Base-by-base conservation (phyloP, 2,329 filamentous ascomycete species). In the Ambrosiella beaveri region DNA sequence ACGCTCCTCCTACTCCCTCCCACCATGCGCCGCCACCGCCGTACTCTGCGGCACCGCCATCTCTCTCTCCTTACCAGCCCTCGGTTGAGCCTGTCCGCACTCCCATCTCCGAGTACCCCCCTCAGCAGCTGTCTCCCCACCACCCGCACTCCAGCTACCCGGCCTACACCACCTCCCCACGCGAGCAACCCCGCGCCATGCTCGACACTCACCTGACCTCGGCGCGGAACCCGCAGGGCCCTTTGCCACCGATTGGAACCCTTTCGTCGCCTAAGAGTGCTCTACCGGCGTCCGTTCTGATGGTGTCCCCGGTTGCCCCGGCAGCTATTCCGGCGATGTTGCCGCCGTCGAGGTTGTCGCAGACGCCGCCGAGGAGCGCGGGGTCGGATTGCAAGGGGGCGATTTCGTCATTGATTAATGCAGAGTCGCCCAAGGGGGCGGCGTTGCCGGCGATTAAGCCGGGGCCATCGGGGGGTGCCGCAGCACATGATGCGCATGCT, bases 401-500 rank as follows among this genome's bases (percentile, higher is more conserved):
- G 64, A 64, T 79, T 5, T 74, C 75, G 7, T 71, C 72, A 13
- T 68, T 79, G 7, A 68, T 77, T n/a, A 76, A 80, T 64, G 73
- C 78, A 1, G 73, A 73, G 1, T 65, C 73, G 12, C 71, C 66
- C 61, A 74, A 74, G 54, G 75, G 74, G 65, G 71, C 66, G 61
- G 74, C 70, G 63, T 71, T 70, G 8, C 74, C 74, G 60, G 67
- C 71, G 36, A 71, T 62, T 50, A 71, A 65, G 64, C 71, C 63
- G 53, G 56, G 50, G 15, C 44, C 71, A 70, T 7, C 66, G 66
- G 62, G 78, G 74, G 71, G 59, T 47, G 73, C 75, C 15, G 59
- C 59, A 12, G 59, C 56, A 36, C 83, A 86, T 66, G 84, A 87
- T 63, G 76, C 76, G 61, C 74, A 82, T 63, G 82, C 82, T 1